These are phyloP conservation scores for Cytospora schulzeri DNA, from an alignment of 2,329 filamentous ascomycete species.

Conservation along the genomic window DNA sequence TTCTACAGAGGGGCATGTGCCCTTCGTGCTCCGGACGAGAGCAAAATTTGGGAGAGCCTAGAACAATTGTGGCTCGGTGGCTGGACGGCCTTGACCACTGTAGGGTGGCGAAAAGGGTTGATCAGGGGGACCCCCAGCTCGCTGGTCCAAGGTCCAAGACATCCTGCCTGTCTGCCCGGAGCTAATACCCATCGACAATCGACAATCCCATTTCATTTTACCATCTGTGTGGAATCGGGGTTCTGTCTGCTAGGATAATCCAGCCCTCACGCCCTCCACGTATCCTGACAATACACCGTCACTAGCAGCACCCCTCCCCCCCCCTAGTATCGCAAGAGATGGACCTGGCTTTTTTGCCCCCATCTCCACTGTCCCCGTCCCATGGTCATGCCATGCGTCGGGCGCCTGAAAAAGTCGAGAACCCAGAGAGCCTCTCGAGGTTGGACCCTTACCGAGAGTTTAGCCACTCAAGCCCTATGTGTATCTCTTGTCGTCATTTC, in stretches of 20 bases:
- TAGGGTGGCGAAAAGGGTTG: constrained; percentile 24
- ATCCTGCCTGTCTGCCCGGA: constrained; percentile 15
- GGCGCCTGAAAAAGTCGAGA: constrained; percentile 17
- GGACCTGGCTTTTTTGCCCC: constrained; percentile 13
- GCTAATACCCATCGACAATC: constrained; percentile 25
- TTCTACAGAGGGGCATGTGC: not conserved
- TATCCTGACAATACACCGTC: not conserved
- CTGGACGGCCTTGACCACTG: constrained; percentile 14
- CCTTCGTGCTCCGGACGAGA: constrained; percentile 3
- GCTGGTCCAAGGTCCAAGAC: constrained; percentile 10
- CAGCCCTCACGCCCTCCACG: constrained; percentile 7
- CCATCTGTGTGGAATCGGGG: constrained; percentile 25
- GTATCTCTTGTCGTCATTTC: constrained; percentile 21
- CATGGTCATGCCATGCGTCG: constrained; percentile 23
- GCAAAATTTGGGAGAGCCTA: constrained; percentile 23
- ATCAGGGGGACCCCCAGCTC: constrained; percentile 19
- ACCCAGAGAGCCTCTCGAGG: constrained; percentile 17
- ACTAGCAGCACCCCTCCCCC: constrained; percentile 25
- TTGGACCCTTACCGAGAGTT: constrained; percentile 21
- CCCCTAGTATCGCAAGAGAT: constrained; percentile 14
- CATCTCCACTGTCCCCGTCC: constrained; percentile 25
- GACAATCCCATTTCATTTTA: constrained; percentile 26
- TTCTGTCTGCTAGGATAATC: constrained; percentile 20
- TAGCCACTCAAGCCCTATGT: constrained; percentile 25
- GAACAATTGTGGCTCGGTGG: constrained; percentile 32